Base-by-base conservation (phyloP, 2,329 filamentous ascomycete species). In the Colletotrichum paranaense region DNA sequence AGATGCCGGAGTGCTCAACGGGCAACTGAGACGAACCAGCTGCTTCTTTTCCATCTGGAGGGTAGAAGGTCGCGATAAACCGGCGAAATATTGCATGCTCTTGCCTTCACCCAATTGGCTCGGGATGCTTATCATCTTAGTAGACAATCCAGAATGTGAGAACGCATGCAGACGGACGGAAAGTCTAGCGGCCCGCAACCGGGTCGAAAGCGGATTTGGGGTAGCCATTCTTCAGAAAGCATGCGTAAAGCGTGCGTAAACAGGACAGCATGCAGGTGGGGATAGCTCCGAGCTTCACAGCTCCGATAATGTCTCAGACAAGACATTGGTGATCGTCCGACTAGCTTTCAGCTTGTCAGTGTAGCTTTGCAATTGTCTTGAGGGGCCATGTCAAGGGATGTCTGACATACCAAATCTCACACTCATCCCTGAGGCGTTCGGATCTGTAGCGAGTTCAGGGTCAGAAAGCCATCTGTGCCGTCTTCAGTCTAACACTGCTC, bases 101-200 rank as follows among this genome's bases (percentile, higher is more conserved):
- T 42, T 42, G 35, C 6, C 16, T 46, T n/a, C 42, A 26, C 4
- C 59, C 59, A 28, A 64, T 64, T 68, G 67, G 67, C 12, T 46
- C 19, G 9, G 7, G 6, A 14, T 24, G 26, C 26, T 38, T 53
- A 22, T 35, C 26, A 32, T 6, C 1, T 30, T 32, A 3, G 9
- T 9, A 32, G 32, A 8, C 12, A 57, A n/a, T 22, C 12, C 30
- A 26, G 30, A 7, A 19, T 19, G 22, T 30, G 24, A 12, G 35
- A 63, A 28, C 32, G 14, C 19, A 49, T 28, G 26, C n/a, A 57
- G 14, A 49, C 35, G 42, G n/a, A 35, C 67, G 67, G 67, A 35
- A 64, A 28, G 58, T 19, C 67, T 59, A 70, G 62, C 62, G 67
- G 67, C 42, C 67, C 67, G 62, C 62, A 70, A 60, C n/a, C 62